phyloP scores from a whole-genome alignment of 371 early-diverging fungal genomes.

The Mortierella sp. region DNA sequence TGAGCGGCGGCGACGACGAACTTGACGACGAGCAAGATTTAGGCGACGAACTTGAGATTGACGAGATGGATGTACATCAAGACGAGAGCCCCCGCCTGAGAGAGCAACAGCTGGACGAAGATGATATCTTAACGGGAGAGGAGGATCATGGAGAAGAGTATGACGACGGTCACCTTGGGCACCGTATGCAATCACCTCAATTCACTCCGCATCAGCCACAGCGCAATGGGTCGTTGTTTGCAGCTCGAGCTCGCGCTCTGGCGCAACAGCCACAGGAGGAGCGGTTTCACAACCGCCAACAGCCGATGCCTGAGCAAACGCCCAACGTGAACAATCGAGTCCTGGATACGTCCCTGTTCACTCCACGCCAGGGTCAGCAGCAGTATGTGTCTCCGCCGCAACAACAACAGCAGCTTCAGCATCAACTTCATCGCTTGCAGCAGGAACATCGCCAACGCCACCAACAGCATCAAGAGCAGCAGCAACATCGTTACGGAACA shows the following conservation, averaged over 20 bases:
- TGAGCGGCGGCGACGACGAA: conserved; percentile 35
- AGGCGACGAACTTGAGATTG: conserved; percentile 14
- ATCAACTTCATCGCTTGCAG: neutral
- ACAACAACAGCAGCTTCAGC: neutral
- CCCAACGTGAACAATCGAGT: neutral
- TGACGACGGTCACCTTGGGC: conserved; percentile 5
- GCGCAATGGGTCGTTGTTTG: neutral
- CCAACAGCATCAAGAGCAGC: conserved; percentile 10
- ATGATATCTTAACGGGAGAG: conserved; percentile 28
- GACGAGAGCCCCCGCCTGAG: conserved; percentile 2
- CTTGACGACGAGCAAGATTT: conserved; percentile 32
- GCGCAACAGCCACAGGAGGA: conserved; percentile 1
- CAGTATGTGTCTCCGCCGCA: neutral
- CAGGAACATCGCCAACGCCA: neutral
- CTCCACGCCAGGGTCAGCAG: neutral
- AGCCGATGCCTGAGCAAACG: neutral
- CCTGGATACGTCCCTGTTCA: neutral
- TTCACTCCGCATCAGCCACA: neutral
- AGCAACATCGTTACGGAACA: neutral
- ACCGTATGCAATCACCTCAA: conserved; percentile 13
- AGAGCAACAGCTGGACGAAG: conserved; percentile 30
- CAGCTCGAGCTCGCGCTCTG: neutral
- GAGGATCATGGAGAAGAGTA: conserved; percentile 19
- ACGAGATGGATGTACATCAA: conserved; percentile 24
- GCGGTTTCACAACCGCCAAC: neutral